Base-by-base conservation (phyloP, 2,329 filamentous ascomycete species). In the Epichloe glyceriae region DNA sequence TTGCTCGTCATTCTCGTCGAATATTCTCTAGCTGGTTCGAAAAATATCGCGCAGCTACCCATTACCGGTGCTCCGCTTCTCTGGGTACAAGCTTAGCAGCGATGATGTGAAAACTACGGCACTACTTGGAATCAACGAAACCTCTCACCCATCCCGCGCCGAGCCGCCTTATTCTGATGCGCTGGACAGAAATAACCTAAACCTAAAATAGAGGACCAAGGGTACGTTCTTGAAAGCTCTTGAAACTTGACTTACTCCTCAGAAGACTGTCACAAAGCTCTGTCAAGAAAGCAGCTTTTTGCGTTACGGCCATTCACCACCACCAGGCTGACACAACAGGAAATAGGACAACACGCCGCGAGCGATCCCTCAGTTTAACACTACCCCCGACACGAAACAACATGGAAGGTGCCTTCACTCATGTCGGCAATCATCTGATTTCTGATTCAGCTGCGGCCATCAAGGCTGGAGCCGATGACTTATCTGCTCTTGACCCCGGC, bases 331-430 rank as follows among this genome's bases (percentile, higher is more conserved):
- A 53, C 26, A 44, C 26, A 37, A n/a, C 14, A n/a, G 45, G 10
- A 48, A 19, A 48, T 10, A 42, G 34, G 40, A 50, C 34, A 47
- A 41, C n/a, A 35, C 19, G 35, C 33, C 47, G 14, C 39, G 26
- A 26, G 35, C 43, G 38, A 48, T 26, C 50, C 40, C 33, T 34
- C 43, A 53, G 56, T 56, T 50, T 51, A n/a, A 17, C 20, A 43
- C 40, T 15, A 47, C 55, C 57, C 53, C 45, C 50, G 43, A 51
- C 52, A 14, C 15, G 34, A 47, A 50, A 51, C 62, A 73, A 59
- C 59, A 91, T 93, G 87, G 87, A 93, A 74, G 86, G 85, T 66
- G 86, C 88, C 59, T 95, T 94, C 66, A 91, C 85, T 55, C 85
- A 93, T 70, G 80, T 91, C 62, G 86, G 85, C 62, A 95, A 93